A percentile compares a stretch with the other conserved stretches of the same genome.
phyloP scores from a whole-genome alignment of 2,329 filamentous ascomycete genomes.

The Tolypocladium nubicola region DNA sequence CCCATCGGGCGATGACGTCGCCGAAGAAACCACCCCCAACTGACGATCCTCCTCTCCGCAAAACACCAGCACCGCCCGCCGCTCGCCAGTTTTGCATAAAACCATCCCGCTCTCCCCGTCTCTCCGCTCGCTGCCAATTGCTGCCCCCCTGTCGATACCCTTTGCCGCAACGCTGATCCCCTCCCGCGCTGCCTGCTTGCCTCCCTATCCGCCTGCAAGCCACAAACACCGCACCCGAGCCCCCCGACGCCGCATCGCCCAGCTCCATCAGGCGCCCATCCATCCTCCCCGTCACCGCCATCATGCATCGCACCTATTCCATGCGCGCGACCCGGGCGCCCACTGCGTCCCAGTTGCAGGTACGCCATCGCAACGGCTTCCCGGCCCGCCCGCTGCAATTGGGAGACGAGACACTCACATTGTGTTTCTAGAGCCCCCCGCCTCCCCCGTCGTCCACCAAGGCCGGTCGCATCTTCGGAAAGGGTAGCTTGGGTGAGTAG shows the following conservation, averaged over 20 bases:
- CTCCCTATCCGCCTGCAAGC: not conserved
- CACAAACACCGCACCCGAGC: not conserved
- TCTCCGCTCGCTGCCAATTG: not conserved
- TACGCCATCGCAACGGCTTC: constrained; percentile 17
- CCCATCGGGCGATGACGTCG: constrained; percentile 9
- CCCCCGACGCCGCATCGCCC: not conserved
- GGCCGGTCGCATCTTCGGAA: constrained; percentile 79
- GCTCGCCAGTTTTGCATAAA: constrained; percentile 5
- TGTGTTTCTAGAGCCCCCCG: constrained; percentile 68
- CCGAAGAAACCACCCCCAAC: constrained; percentile 4
- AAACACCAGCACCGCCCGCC: not conserved
- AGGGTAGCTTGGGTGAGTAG: constrained; percentile 71
- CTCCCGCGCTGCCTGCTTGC: not conserved
- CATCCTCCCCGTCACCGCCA: constrained; percentile 11
- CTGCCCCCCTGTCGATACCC: constrained; percentile 1
- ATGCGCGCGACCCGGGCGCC: constrained; percentile 97
- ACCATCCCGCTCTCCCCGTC: constrained; percentile 2
- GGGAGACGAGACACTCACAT: not conserved
- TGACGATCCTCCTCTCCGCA: constrained; percentile 6
- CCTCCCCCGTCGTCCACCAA: constrained; percentile 89
- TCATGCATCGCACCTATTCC: constrained; percentile 97
- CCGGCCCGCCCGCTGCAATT: not conserved
- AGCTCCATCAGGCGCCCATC: not conserved
- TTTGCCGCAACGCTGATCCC: constrained; percentile 1
- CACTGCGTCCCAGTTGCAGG: constrained; percentile 70